Base-by-base conservation (phyloP, 805 yeast genomes). In the Wickerhamomyces ciferrii region DNA sequence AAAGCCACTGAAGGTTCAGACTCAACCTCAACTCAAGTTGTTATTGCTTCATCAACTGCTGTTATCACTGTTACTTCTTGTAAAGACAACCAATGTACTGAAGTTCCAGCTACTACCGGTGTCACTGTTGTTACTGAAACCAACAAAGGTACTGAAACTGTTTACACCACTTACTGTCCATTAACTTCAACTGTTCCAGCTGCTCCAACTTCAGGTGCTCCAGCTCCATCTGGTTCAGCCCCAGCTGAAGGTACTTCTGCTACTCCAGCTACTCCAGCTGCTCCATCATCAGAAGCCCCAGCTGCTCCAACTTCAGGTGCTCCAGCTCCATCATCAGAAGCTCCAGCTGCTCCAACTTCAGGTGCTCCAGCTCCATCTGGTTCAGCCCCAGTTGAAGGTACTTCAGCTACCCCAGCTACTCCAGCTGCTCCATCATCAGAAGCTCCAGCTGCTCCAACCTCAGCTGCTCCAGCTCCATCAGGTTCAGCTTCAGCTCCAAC, bases 161-260 rank as follows among this genome's bases (percentile, higher is more conserved):
- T 44, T 20, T 53, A 52, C 55, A 58, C 60, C 48, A 58, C 61
- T 41, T 56, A 55, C 56, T 58, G 62, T 45, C 62, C 62, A 52
- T 46, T 56, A 29, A 48, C 59, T 24, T 25, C 54, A 21, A 40
- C 50, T 21, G 19, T 14, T 13, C 35, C 24, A 15, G 23, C 44
- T 19, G 38, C 45, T 23, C 25, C 25, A 23, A 23, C 25, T 8
- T 6, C 32, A 6, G 14, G 32, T 29, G n/a, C 32, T 23, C 25
- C 25, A 23, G 8, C 5, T n/a, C n/a, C n/a, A n/a, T n/a, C n/a
- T n/a, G n/a, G n/a, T n/a, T n/a, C n/a, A n/a, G n/a, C n/a, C n/a
- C n/a, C n/a, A n/a, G n/a, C n/a, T n/a, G 45, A 46, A 8, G 58
- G 52, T 48, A 43, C 44, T 43, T 51, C 34, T 24, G 55, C 62